Evolutionary conservation across 495 filamentous ascomycete genomes (phyloP), one percentile per base, ranked within the genome.

Genomic region (Xylaria intraflava): DNA sequence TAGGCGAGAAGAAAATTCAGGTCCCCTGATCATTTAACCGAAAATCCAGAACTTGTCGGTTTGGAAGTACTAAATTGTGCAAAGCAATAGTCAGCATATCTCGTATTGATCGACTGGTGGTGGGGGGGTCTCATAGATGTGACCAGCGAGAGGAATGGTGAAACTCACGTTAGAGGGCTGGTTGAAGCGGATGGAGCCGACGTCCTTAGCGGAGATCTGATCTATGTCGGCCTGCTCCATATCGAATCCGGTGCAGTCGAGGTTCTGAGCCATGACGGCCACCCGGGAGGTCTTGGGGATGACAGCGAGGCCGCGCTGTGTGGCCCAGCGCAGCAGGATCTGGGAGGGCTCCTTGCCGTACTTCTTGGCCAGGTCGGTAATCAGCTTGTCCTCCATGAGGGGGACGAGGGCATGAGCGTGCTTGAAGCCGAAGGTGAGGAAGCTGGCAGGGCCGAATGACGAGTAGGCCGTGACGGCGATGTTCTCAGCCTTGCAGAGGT

Each of bases 391-490:
- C 62, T 93, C 84, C 57, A 95, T 84, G 39, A 95, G 76, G 17
- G 80, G 69, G 1, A 80, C 77, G 39, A 82, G 77, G 64, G 83
- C 78, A 59, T 78, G 69, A 12, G 90, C 90, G 56, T 84, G 75
- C 70, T 85, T 67, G 74, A 89, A 84, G 36, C 52, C 76, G 60
- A 95, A 78, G 76, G 94, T 90, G 33, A 86, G 56, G 81, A 95
- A 96, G 55, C 79, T 84, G 62, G 83, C 75, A 10, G 91, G 90
- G 33, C 91, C 91, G 63, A 96, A 96, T 19, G 87, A 90, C 10
- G 87, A 91, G 78, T 95, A 96, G 24, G 86, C 91, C 4, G 90
- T 95, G 35, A 96, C 79, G 45, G 81, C 77, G 57, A 96, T 87
- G 51, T 82, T 83, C 69, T 93, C 74, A 35, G 68, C 65, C 76